phyloP scores from a whole-genome alignment of 768 basidiomycete genomes.

The Xerocomellus dryophilus region DNA sequence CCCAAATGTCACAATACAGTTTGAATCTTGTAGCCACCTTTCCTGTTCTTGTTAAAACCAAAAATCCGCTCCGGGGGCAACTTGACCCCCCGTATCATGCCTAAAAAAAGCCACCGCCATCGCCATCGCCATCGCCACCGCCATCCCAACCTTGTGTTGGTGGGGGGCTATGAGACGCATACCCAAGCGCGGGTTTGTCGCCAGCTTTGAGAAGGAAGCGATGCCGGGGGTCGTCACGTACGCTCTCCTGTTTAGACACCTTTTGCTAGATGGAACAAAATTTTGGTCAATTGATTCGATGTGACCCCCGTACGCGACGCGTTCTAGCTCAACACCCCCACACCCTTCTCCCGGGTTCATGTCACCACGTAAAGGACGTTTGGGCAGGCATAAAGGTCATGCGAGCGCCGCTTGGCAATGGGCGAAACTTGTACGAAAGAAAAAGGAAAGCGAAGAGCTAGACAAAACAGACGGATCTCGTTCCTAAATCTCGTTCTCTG shows the following conservation, averaged over 20 bases:
- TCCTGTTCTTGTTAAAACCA: too few species aligned
- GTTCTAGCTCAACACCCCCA: too few species aligned
- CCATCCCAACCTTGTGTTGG: too few species aligned
- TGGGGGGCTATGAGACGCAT: too few species aligned
- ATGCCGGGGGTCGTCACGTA: not conserved
- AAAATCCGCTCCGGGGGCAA: too few species aligned
- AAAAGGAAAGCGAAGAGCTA: not conserved
- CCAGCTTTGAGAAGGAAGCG: not conserved
- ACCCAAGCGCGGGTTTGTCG: not conserved
- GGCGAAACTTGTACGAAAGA: not conserved
- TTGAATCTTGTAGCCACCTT: too few species aligned
- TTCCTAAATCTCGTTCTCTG: slow-evolving; percentile 16
- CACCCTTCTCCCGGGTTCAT: not conserved
- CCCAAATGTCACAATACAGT: not conserved
- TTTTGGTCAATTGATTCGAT: slow-evolving; percentile 10
- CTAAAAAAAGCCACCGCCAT: not conserved
- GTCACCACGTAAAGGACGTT: not conserved
- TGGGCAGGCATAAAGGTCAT: not conserved
- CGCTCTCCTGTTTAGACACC: slow-evolving; percentile 9
- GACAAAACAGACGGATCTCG: slow-evolving; percentile 3
- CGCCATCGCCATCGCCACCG: not conserved
- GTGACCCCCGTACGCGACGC: not conserved
- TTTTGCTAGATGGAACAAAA: slow-evolving; percentile 1
- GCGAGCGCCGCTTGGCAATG: not conserved
- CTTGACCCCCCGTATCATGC: too few species aligned